Base-by-base conservation (phyloP, 768 basidiomycete genomes). In the Russula griseocarnosa region DNA sequence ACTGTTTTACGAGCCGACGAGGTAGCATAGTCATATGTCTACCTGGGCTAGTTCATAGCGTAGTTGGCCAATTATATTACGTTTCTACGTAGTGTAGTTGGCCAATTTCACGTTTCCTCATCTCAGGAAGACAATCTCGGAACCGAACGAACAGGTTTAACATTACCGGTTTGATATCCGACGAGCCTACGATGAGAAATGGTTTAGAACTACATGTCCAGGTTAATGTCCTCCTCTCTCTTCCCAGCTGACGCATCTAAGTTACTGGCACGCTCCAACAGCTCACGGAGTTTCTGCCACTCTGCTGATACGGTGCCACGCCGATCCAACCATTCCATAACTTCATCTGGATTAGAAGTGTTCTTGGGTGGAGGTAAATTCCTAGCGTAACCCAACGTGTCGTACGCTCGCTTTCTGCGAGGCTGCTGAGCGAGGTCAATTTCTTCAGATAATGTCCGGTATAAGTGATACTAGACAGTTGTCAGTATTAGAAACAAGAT, bases 251-350 rank as follows among this genome's bases (percentile, higher is more conserved):
- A 75, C 34, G 81, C 71, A 58, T 91, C 89, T 55, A 92, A 76
- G 66, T 80, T 79, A 44, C 79, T 78, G n/a, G 90, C 88, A 46
- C 78, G 81, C 28, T 90, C 86, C 86, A 92, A 90, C 79, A 92
- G 81, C 38, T 77, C 75, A 67, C 88, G 85, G 56, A 92, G 72
- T 68, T 79, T 86, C 61, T 81, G 79, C 88, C 88, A 92, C 69
- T 88, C 85, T 62, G 76, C 76, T 20, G 86, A 82, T 62, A 92
- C 85, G 49, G 89, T 72, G 20, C 81, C 79, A 40, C 89, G 79
- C 65, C 84, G 74, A 64, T 91, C 90, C 11, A 94, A 79, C 89
- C 90, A 92, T 26, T 90, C 87, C 76, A 87, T 86, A 42, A 92
- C 78, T n/a, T 75, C 83, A 69, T 93, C 89, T n/a, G 87, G 87